Evolutionary conservation across 495 filamentous ascomycete genomes (phyloP).

Genomic region (Clohesyomyces aquaticus): DNA sequence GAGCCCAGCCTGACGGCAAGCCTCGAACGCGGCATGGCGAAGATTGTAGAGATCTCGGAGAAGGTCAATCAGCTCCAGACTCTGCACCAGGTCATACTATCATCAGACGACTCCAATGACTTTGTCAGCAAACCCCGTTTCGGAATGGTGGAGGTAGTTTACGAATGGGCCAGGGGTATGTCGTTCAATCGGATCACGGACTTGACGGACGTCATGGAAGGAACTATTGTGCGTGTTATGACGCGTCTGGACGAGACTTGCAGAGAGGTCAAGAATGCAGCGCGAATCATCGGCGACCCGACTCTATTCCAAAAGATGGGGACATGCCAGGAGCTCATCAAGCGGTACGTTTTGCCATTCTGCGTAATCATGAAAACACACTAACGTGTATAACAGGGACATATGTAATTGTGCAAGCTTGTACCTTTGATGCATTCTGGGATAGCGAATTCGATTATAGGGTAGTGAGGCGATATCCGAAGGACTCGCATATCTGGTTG

Average conservation of each 20-base stretch:
- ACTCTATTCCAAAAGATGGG: constrained; percentile 94
- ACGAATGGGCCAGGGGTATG: constrained; percentile 98
- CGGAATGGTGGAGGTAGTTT: constrained; percentile 94
- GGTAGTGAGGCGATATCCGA: too few relatives aligned
- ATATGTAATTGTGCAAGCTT: constrained; percentile 40
- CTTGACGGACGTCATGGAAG: constrained; percentile 94
- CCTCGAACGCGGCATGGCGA: constrained; percentile 81
- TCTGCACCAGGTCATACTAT: constrained; percentile 85
- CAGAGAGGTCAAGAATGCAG: constrained; percentile 95
- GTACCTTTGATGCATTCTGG: constrained; percentile 33
- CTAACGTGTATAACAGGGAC: constrained; percentile 34
- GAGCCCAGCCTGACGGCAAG: constrained; percentile 81
- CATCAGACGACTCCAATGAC: constrained; percentile 85
- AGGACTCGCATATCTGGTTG: background rate
- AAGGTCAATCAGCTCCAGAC: constrained; percentile 88
- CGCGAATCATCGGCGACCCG: constrained; percentile 94
- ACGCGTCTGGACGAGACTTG: constrained; percentile 94
- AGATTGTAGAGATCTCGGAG: constrained; percentile 84
- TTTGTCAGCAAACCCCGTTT: constrained; percentile 86
- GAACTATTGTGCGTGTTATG: constrained; percentile 92
- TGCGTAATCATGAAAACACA: constrained; percentile 9
- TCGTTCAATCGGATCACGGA: constrained; percentile 97
- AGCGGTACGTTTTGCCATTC: constrained; percentile 61
- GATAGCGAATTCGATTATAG: background rate
- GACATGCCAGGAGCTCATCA: constrained; percentile 93